A percentile compares a stretch with the other conserved stretches of the same genome.
Conservation (phyloP, 2,329 filamentous ascomycete genomes). For the Salinomyces thailandicus region DNA sequence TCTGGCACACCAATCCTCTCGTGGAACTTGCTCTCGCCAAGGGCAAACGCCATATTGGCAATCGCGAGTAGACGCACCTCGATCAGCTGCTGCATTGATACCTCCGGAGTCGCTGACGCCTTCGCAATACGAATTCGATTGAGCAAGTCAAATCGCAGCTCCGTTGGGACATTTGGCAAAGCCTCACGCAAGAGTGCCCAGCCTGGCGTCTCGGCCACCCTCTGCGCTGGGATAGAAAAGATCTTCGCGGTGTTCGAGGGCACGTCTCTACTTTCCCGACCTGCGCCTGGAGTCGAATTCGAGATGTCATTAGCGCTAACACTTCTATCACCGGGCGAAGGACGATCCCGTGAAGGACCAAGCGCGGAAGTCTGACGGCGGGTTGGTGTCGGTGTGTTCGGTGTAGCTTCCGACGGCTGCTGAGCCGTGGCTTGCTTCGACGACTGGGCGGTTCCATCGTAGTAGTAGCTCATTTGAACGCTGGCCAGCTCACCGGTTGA, state of each 20-base stretch:
- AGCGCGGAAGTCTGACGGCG: slow-evolving; percentile 55
- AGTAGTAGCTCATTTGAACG: slow-evolving; percentile 73
- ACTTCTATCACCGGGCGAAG: slow-evolving; percentile 16
- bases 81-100: slow-evolving; percentile 64
- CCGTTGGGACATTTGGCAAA: slow-evolving; percentile 54
- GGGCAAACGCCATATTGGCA: slow-evolving; percentile 83
- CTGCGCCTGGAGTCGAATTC: slow-evolving; percentile 17
- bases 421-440: slow-evolving; percentile 23
- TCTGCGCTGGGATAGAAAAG: slow-evolving; percentile 52
- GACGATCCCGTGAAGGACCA: slow-evolving; percentile 30
- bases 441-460: too few relatives aligned
- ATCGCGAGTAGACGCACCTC: slow-evolving; percentile 70
- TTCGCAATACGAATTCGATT: slow-evolving; percentile 76
- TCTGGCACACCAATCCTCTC: slow-evolving; percentile 81
- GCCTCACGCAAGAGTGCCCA: slow-evolving; percentile 34
- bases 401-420: slow-evolving; percentile 34
- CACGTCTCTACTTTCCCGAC: slow-evolving; percentile 26
- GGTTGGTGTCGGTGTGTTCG: slow-evolving; percentile 61
- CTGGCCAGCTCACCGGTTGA: slow-evolving; percentile 60
- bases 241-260: slow-evolving; percentile 34
- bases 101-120: slow-evolving; percentile 56
- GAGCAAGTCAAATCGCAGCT: slow-evolving; percentile 72
- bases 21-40: slow-evolving; percentile 70
- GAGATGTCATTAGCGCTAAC: slow-evolving; percentile 16
- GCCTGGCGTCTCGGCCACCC: slow-evolving; percentile 32